These are phyloP conservation scores for Epichloe sibirici DNA, from an alignment of 2,329 filamentous ascomycete genomes.

Conservation along the genomic window DNA sequence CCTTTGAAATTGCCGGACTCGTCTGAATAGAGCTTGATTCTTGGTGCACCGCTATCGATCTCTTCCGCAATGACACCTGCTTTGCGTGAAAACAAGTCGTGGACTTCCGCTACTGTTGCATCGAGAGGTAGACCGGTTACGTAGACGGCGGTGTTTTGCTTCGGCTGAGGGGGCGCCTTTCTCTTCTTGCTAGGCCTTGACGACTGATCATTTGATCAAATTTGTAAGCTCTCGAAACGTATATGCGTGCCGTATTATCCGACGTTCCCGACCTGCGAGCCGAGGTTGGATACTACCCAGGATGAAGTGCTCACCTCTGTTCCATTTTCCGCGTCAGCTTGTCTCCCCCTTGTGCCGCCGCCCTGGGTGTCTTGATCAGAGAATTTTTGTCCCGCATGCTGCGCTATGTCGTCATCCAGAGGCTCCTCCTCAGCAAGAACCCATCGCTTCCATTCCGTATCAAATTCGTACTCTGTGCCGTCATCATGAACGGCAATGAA, in stretches of 20 bases:
- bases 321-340: conserved; percentile 25
- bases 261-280: too few species aligned
- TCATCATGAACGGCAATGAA: conserved; percentile 77
- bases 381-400: not conserved
- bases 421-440: conserved; percentile 45
- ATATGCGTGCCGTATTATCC: too few species aligned
- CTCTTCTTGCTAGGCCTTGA: conserved; percentile 32
- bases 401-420: conserved; percentile 20
- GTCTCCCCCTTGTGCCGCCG: conserved; percentile 27
- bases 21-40: conserved; percentile 88
- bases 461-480: conserved; percentile 76
- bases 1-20: conserved; percentile 79
- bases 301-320: conserved; percentile 28
- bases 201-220: not conserved
- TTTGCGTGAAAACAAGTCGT: conserved; percentile 69
- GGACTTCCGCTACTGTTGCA: conserved; percentile 66
- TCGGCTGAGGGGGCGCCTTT: conserved; percentile 36
- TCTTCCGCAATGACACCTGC: conserved; percentile 89
- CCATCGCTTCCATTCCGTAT: conserved; percentile 61
- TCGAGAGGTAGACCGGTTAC: conserved; percentile 79
- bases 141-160: conserved; percentile 81
- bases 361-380: not conserved
- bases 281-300: not conserved
- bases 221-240: not conserved
- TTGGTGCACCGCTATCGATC: conserved; percentile 74